Conservation (phyloP, 1,284 basidiomycete species). For the Chondrostereum purpureum region DNA sequence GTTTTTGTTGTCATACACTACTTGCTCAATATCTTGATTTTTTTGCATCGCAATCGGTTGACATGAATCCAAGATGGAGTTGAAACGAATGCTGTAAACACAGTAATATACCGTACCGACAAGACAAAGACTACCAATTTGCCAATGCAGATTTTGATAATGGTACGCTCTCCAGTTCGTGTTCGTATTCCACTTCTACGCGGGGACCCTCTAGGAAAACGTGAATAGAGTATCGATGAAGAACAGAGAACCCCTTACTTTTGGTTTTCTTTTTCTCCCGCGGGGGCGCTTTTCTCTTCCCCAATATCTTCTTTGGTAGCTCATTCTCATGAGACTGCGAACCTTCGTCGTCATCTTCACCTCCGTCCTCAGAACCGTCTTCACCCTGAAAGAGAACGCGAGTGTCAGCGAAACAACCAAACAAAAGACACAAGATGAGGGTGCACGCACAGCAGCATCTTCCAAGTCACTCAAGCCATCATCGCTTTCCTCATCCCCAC, state of each 20-base stretch:
- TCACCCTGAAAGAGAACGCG: conserved; percentile 21
- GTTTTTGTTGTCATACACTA: no score
- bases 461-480: conserved; percentile 67
- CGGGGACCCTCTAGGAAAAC: conserved; percentile 57
- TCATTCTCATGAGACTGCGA: conserved; percentile 27
- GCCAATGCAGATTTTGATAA: conserved; percentile 50
- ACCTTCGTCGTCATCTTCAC: conserved; percentile 34
- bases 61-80: no score
- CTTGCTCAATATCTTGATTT: no score
- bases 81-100: no score
- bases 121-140: conserved; percentile 43
- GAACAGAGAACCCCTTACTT: conserved; percentile 33
- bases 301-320: conserved; percentile 39
- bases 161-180: conserved; percentile 74
- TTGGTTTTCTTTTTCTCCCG: conserved; percentile 51
- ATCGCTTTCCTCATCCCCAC: conserved; percentile 55
- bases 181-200: conserved; percentile 94
- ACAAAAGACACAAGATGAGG: conserved; percentile 3
- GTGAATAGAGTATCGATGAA: conserved; percentile 5
- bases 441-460: conserved; percentile 48
- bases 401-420: conserved; percentile 16
- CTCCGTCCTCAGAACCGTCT: conserved; percentile 28
- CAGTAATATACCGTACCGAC: conserved; percentile 5
- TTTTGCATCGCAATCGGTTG: no score
- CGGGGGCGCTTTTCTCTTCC: conserved; percentile 62